A percentile compares a stretch with the other conserved stretches of the same genome.
These are phyloP conservation scores for Nicotiana noctiflora DNA, from an alignment of 257 asterid genomes.

Conservation along the genomic window DNA sequence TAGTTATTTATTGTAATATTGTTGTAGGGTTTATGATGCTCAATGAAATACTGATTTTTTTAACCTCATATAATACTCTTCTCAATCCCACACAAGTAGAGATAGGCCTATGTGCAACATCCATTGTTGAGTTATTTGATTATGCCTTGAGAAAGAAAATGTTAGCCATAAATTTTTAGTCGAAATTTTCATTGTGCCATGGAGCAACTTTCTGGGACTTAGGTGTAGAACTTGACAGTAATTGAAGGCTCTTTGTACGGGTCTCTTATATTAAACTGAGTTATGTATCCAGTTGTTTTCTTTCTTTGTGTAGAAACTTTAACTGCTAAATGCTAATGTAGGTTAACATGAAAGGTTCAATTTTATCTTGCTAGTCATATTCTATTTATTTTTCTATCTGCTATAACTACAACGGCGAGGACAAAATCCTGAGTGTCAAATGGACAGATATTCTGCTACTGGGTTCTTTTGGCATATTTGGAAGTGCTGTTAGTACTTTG, in stretches of 20 bases:
- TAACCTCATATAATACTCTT: background rate
- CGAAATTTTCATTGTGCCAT: background rate
- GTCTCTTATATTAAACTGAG: background rate
- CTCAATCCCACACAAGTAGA: background rate
- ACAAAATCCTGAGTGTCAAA: background rate
- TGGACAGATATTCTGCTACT: background rate
- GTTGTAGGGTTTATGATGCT: background rate
- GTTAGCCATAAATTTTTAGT: background rate
- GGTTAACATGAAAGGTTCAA: background rate
- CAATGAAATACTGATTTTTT: background rate
- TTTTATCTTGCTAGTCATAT: background rate
- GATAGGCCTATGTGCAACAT: background rate
- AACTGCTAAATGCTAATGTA: background rate
- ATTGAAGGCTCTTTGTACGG: background rate
- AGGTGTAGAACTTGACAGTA: background rate
- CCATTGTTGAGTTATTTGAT: background rate
- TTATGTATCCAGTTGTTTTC: background rate
- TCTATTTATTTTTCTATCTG: background rate
- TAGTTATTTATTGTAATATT: slow-evolving; percentile 6
- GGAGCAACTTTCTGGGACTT: background rate
- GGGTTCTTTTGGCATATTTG: background rate
- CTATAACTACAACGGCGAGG: background rate
- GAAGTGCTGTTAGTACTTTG: background rate
- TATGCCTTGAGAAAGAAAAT: background rate
- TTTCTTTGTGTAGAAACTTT: background rate